phyloP scores from a whole-genome alignment of 2,329 filamentous ascomycete species.

The Tolypocladium cylindrosporum region DNA sequence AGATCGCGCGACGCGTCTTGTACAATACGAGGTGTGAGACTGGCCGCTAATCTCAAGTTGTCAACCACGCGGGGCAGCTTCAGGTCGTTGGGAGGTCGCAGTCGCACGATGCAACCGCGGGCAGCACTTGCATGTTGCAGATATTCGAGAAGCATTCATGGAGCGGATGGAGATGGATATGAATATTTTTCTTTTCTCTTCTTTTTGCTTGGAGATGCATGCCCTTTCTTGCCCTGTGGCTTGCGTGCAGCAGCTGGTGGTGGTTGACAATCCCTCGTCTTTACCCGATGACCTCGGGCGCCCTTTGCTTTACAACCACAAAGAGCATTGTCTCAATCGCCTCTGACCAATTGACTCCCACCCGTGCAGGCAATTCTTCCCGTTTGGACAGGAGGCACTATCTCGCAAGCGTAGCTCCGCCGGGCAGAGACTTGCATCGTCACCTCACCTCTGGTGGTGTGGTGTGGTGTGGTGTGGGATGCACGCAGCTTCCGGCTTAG shows the following conservation, averaged over 20 bases:
- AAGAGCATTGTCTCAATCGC: too few species aligned
- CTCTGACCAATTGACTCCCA: too few species aligned
- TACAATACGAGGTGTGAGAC: neutral
- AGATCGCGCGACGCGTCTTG: neutral
- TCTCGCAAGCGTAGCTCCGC: too few species aligned
- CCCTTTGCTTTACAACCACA: too few species aligned
- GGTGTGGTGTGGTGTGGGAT: too few species aligned
- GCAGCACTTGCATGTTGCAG: neutral
- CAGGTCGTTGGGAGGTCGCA: neutral
- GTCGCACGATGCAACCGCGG: neutral
- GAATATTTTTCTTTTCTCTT: neutral
- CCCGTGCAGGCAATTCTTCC: too few species aligned
- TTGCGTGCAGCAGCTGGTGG: neutral
- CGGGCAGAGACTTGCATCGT: too few species aligned
- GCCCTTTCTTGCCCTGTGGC: neutral
- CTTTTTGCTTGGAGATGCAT: neutral
- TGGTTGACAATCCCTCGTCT: neutral
- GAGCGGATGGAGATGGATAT: neutral
- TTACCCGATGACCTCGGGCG: too few species aligned
- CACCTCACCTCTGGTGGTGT: too few species aligned
- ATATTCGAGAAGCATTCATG: neutral
- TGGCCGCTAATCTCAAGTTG: neutral
- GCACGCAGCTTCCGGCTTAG: too few species aligned
- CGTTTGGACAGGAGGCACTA: too few species aligned
- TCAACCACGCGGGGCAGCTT: neutral